Base-by-base conservation (phyloP, 1,284 basidiomycete species). In the Fomitiporia mediterranea region DNA sequence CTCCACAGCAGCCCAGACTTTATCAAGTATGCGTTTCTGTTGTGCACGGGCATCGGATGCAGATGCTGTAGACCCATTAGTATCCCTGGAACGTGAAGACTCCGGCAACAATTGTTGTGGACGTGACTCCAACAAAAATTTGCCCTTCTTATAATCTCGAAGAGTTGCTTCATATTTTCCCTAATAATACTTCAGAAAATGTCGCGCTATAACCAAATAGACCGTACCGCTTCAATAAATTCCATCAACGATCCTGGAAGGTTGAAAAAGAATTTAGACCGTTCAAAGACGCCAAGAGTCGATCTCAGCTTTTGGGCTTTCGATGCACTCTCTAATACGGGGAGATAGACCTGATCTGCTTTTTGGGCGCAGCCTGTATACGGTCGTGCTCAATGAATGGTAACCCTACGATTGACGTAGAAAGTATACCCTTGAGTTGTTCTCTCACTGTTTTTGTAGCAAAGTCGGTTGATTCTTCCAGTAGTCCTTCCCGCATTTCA, bases 231-330 rank as follows among this genome's bases (percentile, higher is more conserved):
- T 72, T 94, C 87, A 50, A 99, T 90, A 17, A 82, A 88, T 68
- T 97, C 96, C 23, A 91, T 81, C n/a, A 99, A 81, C 43, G 89
- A 87, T 21, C 91, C 89, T 0, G 97, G 96, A 19, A 99, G 79
- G 67, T 98, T 98, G 81, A 99, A 99, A 70, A 99, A 94, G 79
- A 98, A 99, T 65, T 95, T 97, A 56, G 91, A 95, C 47, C 94
- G 83, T 63, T 99, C 96, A 64, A 99, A 98, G 5, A 99, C 93
- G 39, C 91, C 89, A 11, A 99, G 80, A 0, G 97, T 98, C 0
- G 89, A 92, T 25, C 94, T 84, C 7, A 99, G 76, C 70, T 96
- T 94, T 67, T 93, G 86, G 2, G 94, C 93, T 68, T 98, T 99
- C 55, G 93, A 87, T 3, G 94, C 87, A 64, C 98, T 98, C 69